Conservation (phyloP, 1,284 basidiomycete species). For the Peniophora sp. region DNA sequence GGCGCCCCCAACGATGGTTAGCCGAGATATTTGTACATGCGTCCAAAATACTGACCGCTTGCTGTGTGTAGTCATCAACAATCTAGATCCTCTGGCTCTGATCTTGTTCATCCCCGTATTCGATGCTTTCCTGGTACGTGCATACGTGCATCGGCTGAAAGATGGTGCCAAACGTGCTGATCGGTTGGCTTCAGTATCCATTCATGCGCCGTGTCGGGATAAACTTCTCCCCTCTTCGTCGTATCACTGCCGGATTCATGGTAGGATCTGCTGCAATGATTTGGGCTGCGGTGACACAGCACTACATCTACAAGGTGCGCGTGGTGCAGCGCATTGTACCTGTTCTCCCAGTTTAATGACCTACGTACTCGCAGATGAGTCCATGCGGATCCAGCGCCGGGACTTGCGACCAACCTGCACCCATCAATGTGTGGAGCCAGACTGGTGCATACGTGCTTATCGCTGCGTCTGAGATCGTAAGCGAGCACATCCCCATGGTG, state of each 20-base stretch:
- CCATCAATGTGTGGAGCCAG: conserved; percentile 67
- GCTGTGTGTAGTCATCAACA: conserved; percentile 44
- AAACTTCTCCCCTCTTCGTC: conserved; percentile 71
- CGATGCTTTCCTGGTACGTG: conserved; percentile 33
- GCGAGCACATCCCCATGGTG: no score
- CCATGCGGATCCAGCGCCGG: conserved; percentile 45
- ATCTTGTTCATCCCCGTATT: conserved; percentile 70
- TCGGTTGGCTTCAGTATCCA: conserved; percentile 43
- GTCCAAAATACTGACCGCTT: no score
- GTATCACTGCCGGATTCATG: conserved; percentile 71
- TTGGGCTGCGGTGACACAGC: conserved; percentile 63
- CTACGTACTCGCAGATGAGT: conserved; percentile 32
- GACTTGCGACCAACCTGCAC: conserved; percentile 34
- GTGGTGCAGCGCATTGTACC: background rate
- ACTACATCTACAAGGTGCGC: conserved; percentile 62
- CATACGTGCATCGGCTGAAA: no score
- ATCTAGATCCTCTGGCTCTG: conserved; percentile 71
- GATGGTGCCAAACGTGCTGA: conserved; percentile 20
- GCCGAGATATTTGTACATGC: no score
- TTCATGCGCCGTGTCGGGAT: conserved; percentile 54
- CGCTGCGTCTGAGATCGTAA: conserved; percentile 61
- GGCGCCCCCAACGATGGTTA: conserved; percentile 68
- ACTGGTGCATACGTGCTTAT: conserved; percentile 62
- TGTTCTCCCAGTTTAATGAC: no score
- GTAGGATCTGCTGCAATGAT: conserved; percentile 53